phyloP scores from a whole-genome alignment of 371 early-diverging fungal species.

The Dinochytrium kinnereticum region DNA sequence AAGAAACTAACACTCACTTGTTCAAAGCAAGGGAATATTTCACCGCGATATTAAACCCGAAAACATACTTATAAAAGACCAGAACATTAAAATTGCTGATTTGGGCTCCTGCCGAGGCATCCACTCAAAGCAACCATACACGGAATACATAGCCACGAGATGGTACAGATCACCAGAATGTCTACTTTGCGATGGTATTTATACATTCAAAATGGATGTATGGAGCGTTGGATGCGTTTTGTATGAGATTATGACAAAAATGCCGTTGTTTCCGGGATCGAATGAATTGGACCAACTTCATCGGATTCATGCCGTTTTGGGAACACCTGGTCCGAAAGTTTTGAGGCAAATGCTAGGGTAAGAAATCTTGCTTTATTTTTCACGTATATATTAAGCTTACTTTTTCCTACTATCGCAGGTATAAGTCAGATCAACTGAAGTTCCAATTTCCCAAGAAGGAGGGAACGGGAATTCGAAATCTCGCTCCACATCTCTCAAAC shows the following conservation, averaged over 20 bases:
- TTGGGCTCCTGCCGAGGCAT: constrained; percentile 73
- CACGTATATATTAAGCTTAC: background rate
- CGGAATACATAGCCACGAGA: constrained; percentile 71
- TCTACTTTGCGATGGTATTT: constrained; percentile 61
- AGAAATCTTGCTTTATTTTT: constrained; percentile 1
- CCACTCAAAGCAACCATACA: constrained; percentile 62
- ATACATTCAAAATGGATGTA: constrained; percentile 67
- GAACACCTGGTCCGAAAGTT: constrained; percentile 63
- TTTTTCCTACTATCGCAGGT: constrained; percentile 33
- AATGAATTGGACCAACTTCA: constrained; percentile 73
- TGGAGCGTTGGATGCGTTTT: constrained; percentile 73
- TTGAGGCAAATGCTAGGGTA: constrained; percentile 58
- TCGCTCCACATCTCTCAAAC: constrained; percentile 48
- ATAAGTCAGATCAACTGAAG: constrained; percentile 38
- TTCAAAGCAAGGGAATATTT: background rate
- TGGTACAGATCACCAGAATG: constrained; percentile 74
- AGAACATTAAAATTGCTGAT: constrained; percentile 66
- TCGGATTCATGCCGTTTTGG: constrained; percentile 69
- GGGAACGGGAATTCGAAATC: constrained; percentile 50
- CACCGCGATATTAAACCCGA: constrained; percentile 11
- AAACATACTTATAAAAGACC: constrained; percentile 64
- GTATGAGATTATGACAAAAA: constrained; percentile 60
- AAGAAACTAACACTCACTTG: background rate
- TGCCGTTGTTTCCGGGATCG: constrained; percentile 71
- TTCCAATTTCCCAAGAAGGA: constrained; percentile 54